Base-by-base conservation (phyloP, 805 yeast species). In the Kluyveromyces starmeri region DNA sequence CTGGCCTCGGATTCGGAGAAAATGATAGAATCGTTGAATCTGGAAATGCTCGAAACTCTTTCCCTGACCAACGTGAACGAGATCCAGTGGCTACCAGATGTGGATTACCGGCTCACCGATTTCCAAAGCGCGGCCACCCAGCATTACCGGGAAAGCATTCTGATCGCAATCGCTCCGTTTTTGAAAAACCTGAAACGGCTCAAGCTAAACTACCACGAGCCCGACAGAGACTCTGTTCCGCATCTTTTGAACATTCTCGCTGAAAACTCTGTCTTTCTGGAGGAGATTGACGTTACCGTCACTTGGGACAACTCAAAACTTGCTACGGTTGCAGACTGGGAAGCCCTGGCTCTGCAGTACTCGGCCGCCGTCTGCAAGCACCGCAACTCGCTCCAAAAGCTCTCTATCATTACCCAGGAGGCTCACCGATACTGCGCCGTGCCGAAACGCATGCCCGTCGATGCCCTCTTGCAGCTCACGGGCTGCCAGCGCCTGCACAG, bases 141-240 rank as follows among this genome's bases (percentile, higher is more conserved):
- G 15, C 28, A 28, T 16, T 11, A 33, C 7, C 47, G 48, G 17
- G 26, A 39, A n/a, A 53, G 58, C 8, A 59, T 64, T 31, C 42
- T 61, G 27, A 33, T 34, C 5, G 29, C 36, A 9, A 35, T 64
- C 2, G 55, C 55, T 1, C 52, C 54, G 2, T 32, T 45, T 21
- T 46, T 66, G 16, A 37, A 15, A 1, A 46, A 36, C 7, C 39
- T 67, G 23, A 48, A 42, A 17, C 47, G 47, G 11, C 40, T 68
- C 17, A 46, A 48, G 11, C 42, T 70, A 4, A 73, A 70, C 38
- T 62, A 53, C 41, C 51, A 67, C 32, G 72, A 69, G 42, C 54
- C 62, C 11, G 32, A 53, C 11, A 43, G 55, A n/a, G 73, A 68
- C 44, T 55, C 64, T 1, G 64, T 66, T 0, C 65, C 65, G 1